Evolutionary conservation across 1,139 yeast species (phyloP).

Genomic region (Nakaseomyces sp.): DNA sequence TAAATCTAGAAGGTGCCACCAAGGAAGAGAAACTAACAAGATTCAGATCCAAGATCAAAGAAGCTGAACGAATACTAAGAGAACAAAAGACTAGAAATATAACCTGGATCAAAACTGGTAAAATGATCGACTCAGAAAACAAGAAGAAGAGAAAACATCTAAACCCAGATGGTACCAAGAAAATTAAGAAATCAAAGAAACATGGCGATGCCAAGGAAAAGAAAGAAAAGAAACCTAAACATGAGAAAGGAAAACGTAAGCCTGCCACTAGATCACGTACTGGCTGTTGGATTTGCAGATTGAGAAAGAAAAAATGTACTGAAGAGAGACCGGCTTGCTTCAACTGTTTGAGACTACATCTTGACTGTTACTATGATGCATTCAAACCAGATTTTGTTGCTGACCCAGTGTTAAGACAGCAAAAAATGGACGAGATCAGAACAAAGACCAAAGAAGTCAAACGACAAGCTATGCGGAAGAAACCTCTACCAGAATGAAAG

Average conservation of each 20-base stretch:
- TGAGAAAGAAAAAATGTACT: slow-evolving; percentile 57
- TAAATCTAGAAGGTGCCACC: background rate
- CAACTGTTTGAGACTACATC: slow-evolving; percentile 44
- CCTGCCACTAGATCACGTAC: slow-evolving; percentile 40
- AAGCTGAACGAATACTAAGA: slow-evolving; percentile 8
- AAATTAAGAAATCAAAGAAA: slow-evolving; percentile 3
- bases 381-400: slow-evolving; percentile 50
- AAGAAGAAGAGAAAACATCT: slow-evolving; percentile 1
- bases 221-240: slow-evolving; percentile 5
- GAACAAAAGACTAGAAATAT: slow-evolving; percentile 15
- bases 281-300: slow-evolving; percentile 65
- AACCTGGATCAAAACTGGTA: slow-evolving; percentile 31
- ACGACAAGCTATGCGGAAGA: slow-evolving; percentile 29
- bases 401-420: slow-evolving; percentile 34
- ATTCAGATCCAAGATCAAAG: slow-evolving; percentile 5
- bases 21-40: slow-evolving; percentile 4
- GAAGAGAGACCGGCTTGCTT: slow-evolving; percentile 51
- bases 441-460: slow-evolving; percentile 30
- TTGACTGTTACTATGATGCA: slow-evolving; percentile 41
- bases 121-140: slow-evolving; percentile 15
- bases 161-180: slow-evolving; percentile 3
- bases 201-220: slow-evolving; percentile 5
- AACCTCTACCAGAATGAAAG: slow-evolving; percentile 4
- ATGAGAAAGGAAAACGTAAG: slow-evolving; percentile 7
- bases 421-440: slow-evolving; percentile 45